Conservation (phyloP, 1,139 yeast genomes). For the Lizanozyma gosingica region DNA sequence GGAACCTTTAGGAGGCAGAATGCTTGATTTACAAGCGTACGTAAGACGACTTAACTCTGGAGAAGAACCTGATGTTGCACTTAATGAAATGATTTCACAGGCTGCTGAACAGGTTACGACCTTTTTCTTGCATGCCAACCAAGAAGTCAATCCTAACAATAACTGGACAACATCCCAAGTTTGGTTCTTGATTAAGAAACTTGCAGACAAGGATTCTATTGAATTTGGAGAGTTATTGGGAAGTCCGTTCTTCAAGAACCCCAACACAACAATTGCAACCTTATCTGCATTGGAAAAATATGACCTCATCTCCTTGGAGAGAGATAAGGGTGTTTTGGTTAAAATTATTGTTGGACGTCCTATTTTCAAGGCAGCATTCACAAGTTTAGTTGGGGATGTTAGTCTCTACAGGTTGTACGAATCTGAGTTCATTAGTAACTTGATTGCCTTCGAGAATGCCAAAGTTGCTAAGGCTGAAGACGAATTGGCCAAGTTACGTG, state of each 20-base stretch:
- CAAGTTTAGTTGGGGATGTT: constrained; percentile 48
- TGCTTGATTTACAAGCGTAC: constrained; percentile 87
- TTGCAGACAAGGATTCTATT: constrained; percentile 41
- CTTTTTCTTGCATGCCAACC: constrained; percentile 48
- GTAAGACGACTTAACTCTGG: constrained; percentile 84
- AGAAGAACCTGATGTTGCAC: constrained; percentile 69
- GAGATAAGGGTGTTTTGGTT: constrained; percentile 68
- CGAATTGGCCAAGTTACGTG: constrained; percentile 54
- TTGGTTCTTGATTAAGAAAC: constrained; percentile 68
- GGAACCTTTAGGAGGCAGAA: constrained; percentile 84
- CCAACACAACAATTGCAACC: constrained; percentile 39
- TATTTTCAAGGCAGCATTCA: constrained; percentile 72
- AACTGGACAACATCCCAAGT: constrained; percentile 76
- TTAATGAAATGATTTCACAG: constrained; percentile 71
- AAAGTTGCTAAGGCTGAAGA: constrained; percentile 60
- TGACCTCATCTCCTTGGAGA: constrained; percentile 60
- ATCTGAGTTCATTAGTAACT: constrained; percentile 44
- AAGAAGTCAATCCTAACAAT: constrained; percentile 19
- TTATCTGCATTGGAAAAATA: constrained; percentile 68
- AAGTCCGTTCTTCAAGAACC: constrained; percentile 57
- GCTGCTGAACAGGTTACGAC: constrained; percentile 86
- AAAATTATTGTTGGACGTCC: constrained; percentile 78
- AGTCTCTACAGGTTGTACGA: constrained; percentile 57
- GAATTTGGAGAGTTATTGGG: constrained; percentile 44
- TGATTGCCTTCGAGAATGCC: constrained; percentile 52